A percentile compares a stretch with the other conserved stretches of the same genome.
Evolutionary conservation across 2,329 filamentous ascomycete species (phyloP).

Genomic region (Elsinoe necatrix): DNA sequence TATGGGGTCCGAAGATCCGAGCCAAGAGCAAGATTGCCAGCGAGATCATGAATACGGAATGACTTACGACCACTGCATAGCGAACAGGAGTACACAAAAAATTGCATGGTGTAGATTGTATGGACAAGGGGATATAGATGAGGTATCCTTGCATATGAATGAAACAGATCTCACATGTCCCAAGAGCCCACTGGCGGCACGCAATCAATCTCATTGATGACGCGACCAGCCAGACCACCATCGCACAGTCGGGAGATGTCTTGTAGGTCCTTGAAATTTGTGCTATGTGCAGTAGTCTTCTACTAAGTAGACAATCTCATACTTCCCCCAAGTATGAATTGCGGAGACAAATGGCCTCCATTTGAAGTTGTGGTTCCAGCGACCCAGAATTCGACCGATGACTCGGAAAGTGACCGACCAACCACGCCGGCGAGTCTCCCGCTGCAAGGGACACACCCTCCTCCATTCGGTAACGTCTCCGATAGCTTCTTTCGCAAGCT

Average conservation of each 20-base stretch:
- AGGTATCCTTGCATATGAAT: background rate
- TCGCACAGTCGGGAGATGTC: background rate
- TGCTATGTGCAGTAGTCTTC: background rate
- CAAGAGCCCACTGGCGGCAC: conserved; percentile 6
- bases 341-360: conserved; percentile 12
- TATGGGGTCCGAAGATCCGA: conserved; percentile 69
- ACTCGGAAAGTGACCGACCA: conserved; percentile 7
- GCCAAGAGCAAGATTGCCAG: conserved; percentile 66
- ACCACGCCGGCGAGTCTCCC: conserved; percentile 6
- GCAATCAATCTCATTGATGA: conserved; percentile 5
- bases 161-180: background rate
- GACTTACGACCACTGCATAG: background rate
- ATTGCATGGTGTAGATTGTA: background rate
- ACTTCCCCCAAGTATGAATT: conserved; percentile 2
- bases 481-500: background rate
- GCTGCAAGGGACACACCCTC: conserved; percentile 1
- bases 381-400: conserved; percentile 3
- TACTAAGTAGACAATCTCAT: background rate
- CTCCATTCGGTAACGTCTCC: conserved; percentile 7
- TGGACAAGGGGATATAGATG: background rate
- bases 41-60: conserved; percentile 27
- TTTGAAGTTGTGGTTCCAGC: conserved; percentile 8
- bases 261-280: background rate
- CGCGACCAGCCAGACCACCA: conserved; percentile 6
- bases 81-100: background rate